Evolutionary conservation across 305 asterid species (phyloP).

Genomic region (Salvia sclarea): DNA sequence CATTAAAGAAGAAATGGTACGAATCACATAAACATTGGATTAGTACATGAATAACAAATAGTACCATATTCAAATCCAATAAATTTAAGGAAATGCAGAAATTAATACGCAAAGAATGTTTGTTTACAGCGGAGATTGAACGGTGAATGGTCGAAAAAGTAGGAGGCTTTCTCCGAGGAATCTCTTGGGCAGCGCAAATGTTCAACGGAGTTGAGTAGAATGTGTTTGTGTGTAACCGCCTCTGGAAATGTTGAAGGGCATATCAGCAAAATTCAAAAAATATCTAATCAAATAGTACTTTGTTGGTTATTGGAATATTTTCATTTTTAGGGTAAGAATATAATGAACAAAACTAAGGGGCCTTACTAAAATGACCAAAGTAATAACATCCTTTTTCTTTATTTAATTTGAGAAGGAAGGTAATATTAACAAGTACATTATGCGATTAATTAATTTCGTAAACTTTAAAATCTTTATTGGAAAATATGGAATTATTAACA

Average conservation of each 20-base stretch:
- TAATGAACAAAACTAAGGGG: not conserved
- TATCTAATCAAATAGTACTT: conserved; percentile 23
- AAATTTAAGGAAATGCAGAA: conserved; percentile 19
- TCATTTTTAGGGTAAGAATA: conserved; percentile 29
- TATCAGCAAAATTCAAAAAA: conserved; percentile 22
- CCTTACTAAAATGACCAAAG: not conserved
- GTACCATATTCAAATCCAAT: conserved; percentile 27
- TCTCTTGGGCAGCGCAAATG: conserved; percentile 33
- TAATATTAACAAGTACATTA: no score
- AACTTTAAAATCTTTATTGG: no score
- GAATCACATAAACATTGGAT: conserved; percentile 1
- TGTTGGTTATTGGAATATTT: conserved; percentile 13
- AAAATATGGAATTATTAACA: no score
- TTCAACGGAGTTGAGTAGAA: conserved; percentile 18
- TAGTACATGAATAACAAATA: conserved; percentile 20
- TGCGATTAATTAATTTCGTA: no score
- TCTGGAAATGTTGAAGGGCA: conserved; percentile 33
- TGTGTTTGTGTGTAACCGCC: conserved; percentile 37
- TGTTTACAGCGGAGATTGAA: conserved; percentile 26
- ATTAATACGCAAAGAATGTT: conserved; percentile 3
- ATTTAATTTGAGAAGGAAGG: no score
- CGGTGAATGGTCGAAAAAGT: conserved; percentile 17
- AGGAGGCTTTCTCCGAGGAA: conserved; percentile 27
- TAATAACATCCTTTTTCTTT: no score
- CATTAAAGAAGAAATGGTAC: conserved; percentile 14